Conservation (phyloP, 179 eudicot genomes). For the Actinidia arguta region DNA sequence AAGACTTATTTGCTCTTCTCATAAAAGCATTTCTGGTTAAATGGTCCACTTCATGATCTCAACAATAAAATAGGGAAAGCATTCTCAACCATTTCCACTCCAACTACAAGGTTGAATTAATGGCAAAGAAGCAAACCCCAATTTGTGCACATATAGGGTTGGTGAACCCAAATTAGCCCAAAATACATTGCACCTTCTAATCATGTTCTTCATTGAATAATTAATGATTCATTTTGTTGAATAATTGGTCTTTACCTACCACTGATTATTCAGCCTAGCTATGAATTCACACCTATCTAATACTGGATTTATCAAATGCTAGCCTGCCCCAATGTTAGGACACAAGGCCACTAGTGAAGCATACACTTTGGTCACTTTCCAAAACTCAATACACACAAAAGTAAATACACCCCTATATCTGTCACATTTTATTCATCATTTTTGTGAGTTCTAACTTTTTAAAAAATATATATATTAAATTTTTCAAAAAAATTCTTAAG, state of each 20-base stretch:
- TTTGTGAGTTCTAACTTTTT: no score
- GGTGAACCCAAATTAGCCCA: neutral
- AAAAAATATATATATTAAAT: no score
- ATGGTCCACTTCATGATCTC: no score
- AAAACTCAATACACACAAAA: neutral
- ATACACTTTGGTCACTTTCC: neutral
- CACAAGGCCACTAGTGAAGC: neutral
- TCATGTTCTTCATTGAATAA: neutral
- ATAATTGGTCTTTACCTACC: constrained; percentile 17
- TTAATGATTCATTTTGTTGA: neutral
- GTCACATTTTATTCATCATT: neutral
- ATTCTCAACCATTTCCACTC: no score
- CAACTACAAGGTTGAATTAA: neutral
- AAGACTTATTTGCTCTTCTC: no score
- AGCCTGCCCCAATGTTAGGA: neutral
- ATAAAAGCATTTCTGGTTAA: no score
- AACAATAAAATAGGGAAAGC: no score
- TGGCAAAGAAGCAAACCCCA: neutral
- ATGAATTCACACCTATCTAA: neutral
- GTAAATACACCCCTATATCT: no score
- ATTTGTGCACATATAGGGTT: neutral
- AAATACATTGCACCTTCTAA: neutral
- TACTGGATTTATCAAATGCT: neutral
- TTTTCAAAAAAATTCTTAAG: no score
- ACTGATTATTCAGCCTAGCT: neutral